A percentile compares a stretch with the other conserved stretches of the same genome.
These are phyloP conservation scores for Mortierella hygrophila DNA, from an alignment of 192 early-diverging fungal genomes.

Conservation along the genomic window DNA sequence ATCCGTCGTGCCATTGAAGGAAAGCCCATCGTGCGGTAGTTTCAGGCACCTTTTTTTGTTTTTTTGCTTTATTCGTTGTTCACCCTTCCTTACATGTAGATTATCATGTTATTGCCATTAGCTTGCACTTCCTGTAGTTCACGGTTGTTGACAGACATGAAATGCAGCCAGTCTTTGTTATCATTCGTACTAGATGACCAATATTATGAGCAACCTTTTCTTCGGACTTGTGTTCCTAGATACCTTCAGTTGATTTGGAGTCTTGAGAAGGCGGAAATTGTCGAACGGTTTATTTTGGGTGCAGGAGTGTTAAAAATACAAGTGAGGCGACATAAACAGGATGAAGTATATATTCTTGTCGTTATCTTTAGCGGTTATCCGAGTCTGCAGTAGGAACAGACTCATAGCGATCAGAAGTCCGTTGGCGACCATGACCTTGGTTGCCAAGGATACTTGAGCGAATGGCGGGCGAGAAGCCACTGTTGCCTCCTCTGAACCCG, in stretches of 20 bases:
- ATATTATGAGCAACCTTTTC: neutral
- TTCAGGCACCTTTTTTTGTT: neutral
- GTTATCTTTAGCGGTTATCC: constrained; percentile 15
- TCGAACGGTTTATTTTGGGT: neutral
- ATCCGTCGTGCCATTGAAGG: constrained; percentile 83
- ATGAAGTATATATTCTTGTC: neutral
- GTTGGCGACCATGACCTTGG: constrained; percentile 39
- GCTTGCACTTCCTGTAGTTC: neutral
- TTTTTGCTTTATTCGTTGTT: neutral
- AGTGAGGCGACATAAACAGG: neutral
- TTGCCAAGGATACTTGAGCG: constrained; percentile 34
- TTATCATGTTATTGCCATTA: neutral
- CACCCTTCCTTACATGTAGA: neutral
- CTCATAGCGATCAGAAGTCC: constrained; percentile 58
- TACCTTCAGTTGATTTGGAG: neutral
- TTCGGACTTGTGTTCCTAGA: no score
- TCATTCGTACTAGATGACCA: neutral
- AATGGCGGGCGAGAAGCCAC: constrained; percentile 18
- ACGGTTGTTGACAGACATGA: neutral
- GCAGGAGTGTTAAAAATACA: neutral
- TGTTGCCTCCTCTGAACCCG: constrained; percentile 3
- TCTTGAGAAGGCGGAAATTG: neutral
- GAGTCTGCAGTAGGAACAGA: constrained; percentile 43
- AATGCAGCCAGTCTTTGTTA: neutral
- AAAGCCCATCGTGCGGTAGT: constrained; percentile 65